Base-by-base conservation (phyloP, 345 rosid species). In the Pistacia vera region DNA sequence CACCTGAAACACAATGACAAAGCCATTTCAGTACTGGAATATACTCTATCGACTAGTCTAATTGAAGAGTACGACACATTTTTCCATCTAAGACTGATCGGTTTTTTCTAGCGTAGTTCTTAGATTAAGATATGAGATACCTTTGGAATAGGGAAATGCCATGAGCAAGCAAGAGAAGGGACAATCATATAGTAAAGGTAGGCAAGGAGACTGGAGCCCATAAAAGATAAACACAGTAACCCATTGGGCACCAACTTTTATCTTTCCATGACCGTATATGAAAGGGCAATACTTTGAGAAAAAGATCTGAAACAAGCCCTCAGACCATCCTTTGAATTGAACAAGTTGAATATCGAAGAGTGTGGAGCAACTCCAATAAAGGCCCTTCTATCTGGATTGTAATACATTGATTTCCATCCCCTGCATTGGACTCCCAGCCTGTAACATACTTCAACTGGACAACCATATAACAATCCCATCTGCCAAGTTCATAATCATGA, bases 401-500 rank as follows among this genome's bases (percentile, higher is more conserved):
- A 81, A 63, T 14, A 72, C 7, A 85, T 33, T 13, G 91, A 82
- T 76, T 75, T 84, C 87, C 87, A 84, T 11, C 87, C 87, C 66
- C 54, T 63, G 78, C 82, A 82, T 33, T 71, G 78, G 59, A 82
- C 48, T 58, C 12, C 62, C 81, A 60, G 4, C 90, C 88, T 0
- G 87, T 87, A n/a, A 80, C 69, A 0, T 81, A 0, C 88, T 67
- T 87, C 90, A 4, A 54, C 80, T 20, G 83, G 20, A 49, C 80
- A 81, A 0, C 83, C 88, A 69, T 87, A 85, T 30, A 71, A 11
- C 41, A 87, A 48, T 22, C 88, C 88, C 81, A 85, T 77, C 90
- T 85, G 80, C 78, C n/a, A 64, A 22, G 35, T 44, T 5, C 4
- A 22, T 17, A 38, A 49, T 6, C 1, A 56, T 33, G 17, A 58